Conservation (phyloP, 164 flowering plant genomes). For the Annona cherimola region DNA sequence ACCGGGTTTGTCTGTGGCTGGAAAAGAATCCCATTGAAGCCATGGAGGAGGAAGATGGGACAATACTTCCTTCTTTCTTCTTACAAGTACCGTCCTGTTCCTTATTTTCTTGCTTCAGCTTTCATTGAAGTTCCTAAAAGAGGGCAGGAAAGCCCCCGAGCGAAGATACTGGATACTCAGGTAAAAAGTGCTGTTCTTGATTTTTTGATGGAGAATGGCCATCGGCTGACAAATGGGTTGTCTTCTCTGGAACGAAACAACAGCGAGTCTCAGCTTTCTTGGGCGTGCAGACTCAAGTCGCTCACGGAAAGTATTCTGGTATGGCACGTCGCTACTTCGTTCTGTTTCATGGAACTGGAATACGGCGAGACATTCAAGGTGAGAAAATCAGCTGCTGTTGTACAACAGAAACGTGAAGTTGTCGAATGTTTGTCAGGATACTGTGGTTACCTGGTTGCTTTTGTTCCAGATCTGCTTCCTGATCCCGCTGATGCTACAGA, state of each 20-base stretch:
- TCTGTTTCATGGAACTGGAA: neutral
- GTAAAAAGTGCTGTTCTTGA: neutral
- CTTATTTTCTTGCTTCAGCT: neutral
- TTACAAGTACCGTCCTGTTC: neutral
- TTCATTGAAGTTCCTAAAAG: neutral
- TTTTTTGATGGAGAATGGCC: neutral
- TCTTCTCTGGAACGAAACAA: neutral
- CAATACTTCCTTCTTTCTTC: neutral
- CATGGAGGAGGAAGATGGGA: neutral
- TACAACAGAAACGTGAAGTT: neutral
- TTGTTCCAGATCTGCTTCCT: neutral
- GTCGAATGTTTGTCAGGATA: constrained; percentile 1
- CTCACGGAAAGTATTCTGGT: neutral
- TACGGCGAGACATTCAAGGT: no score
- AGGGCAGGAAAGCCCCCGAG: neutral
- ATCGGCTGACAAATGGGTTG: neutral
- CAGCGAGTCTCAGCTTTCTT: neutral
- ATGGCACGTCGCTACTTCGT: neutral
- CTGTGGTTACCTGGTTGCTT: constrained; percentile 4
- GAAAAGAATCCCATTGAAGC: neutral
- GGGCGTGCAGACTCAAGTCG: neutral
- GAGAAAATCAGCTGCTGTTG: neutral
- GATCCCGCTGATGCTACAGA: neutral
- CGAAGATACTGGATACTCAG: neutral
- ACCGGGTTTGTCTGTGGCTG: neutral